phyloP scores from a whole-genome alignment of 768 basidiomycete genomes.

The Suillus cothurnatus region DNA sequence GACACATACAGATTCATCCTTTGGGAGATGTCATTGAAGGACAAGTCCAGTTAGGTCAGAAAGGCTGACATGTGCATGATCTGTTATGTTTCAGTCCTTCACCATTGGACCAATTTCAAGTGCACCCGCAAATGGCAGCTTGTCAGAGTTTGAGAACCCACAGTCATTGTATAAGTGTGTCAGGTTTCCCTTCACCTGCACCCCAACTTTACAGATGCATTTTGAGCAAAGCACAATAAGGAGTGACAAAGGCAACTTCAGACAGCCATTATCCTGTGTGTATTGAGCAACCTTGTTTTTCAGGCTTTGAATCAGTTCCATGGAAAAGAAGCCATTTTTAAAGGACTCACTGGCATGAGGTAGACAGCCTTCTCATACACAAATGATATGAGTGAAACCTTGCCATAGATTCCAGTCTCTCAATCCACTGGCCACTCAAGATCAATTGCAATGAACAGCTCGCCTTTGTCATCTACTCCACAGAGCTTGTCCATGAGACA shows the following conservation, averaged over 20 bases:
- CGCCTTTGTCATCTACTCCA: not conserved
- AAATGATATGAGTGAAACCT: conserved; percentile 2
- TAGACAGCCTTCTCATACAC: conserved; percentile 8
- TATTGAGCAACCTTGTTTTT: not conserved
- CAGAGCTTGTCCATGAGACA: conserved; percentile 5
- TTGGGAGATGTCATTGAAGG: conserved; percentile 23
- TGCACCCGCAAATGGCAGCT: conserved; percentile 25
- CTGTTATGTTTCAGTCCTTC: conserved; percentile 25
- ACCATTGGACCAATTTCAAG: conserved; percentile 32
- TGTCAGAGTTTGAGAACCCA: not conserved
- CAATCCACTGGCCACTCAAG: conserved; percentile 14
- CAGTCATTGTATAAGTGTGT: conserved; percentile 21
- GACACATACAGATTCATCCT: conserved; percentile 20
- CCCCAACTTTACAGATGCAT: conserved; percentile 23
- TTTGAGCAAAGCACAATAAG: conserved; percentile 9
- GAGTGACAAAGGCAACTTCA: conserved; percentile 9
- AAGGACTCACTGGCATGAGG: conserved; percentile 8
- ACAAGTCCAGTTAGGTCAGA: conserved; percentile 33
- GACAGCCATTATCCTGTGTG: conserved; percentile 1
- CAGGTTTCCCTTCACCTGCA: conserved; percentile 26
- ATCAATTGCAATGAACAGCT: conserved; percentile 7
- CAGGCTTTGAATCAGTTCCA: no score
- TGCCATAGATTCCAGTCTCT: conserved; percentile 3
- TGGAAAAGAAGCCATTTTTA: no score
- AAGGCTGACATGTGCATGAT: conserved; percentile 26